Evolutionary conservation across 805 yeast species (phyloP), one percentile per base, ranked within the genome.

Genomic region (Yarrowia porcina): DNA sequence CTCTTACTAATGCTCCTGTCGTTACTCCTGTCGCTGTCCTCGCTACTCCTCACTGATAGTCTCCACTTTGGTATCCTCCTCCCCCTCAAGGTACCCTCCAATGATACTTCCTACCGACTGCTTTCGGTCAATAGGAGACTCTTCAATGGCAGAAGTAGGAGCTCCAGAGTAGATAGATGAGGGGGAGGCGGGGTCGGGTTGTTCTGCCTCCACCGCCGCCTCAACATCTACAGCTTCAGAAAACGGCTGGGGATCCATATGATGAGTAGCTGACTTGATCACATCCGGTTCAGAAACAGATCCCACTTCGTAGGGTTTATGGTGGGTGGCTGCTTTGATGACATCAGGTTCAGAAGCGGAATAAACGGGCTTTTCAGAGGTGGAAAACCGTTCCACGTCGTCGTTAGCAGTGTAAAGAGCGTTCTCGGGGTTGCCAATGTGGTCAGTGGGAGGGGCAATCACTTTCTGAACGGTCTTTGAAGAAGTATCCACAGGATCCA

Each of bases 241-340:
- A 21, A 49, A 49, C 15, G 56, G 56, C 39, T 49, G 39, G 15
- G 15, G 18, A 15, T 21, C 1, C 56, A 49, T 32, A 11, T 49
- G 56, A 33, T 49, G 56, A 2, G 56, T 49, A 4, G 56, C 56
- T 2, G 13, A 7, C 39, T 49, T 49, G 56, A 49, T 49, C 6
- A 49, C 56, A 9, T 49, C 56, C 8, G 56, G 56, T 20, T 49
- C 56, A n/a, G 56, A 49, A 15, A 49, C 15, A 2, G 56, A 32
- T 3, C 54, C 54, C 8, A 32, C n/a, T 20, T 49, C 56, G 28
- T 21, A 32, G 39, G 56, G 39, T n/a, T 20, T 27, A 15, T 32
- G 39, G 18, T 49, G 56, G n/a, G 56, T 49, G n/a, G n/a, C 39
- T 4, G 56, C 20, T 10, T 47, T 47, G 54, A 47, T 47, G 21